These are phyloP conservation scores for Apiotrichum domesticum DNA, from an alignment of 1,284 basidiomycete species.

Conservation along the genomic window DNA sequence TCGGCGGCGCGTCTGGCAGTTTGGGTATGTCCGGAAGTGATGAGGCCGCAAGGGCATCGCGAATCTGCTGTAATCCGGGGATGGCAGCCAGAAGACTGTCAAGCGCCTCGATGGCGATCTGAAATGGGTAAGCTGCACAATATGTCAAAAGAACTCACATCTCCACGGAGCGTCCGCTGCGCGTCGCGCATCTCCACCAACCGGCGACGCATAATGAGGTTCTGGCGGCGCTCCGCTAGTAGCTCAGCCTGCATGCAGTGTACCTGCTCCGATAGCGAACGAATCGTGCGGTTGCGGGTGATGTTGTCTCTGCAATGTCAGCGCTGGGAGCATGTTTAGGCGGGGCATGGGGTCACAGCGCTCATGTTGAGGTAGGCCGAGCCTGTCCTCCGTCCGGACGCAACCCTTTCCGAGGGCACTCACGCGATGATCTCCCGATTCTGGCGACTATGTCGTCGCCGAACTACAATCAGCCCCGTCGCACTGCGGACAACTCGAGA, in stretches of 20 bases:
- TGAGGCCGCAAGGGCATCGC: not conserved
- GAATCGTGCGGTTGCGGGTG: conserved; percentile 5
- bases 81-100: conserved; percentile 7
- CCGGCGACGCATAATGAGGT: conserved; percentile 2
- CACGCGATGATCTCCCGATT: conserved; percentile 17
- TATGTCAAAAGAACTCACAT: not conserved
- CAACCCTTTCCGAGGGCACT: not conserved
- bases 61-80: conserved; percentile 7
- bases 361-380: too few relatives aligned
- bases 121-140: not conserved
- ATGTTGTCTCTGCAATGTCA: conserved; percentile 14
- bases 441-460: conserved; percentile 13
- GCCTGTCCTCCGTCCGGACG: too few relatives aligned
- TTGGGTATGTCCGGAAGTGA: not conserved
- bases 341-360: too few relatives aligned
- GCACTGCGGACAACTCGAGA: not conserved
- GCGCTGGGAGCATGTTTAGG: too few relatives aligned
- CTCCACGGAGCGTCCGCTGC: not conserved
- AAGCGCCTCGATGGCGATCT: conserved; percentile 4
- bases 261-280: conserved; percentile 12
- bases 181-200: not conserved
- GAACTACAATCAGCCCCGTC: conserved; percentile 7
- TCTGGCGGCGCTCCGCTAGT: conserved; percentile 5
- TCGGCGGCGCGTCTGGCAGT: not conserved
- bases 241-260: conserved; percentile 12